Base-by-base conservation (phyloP, 2,329 filamentous ascomycete genomes). In the Cercospora sp. region DNA sequence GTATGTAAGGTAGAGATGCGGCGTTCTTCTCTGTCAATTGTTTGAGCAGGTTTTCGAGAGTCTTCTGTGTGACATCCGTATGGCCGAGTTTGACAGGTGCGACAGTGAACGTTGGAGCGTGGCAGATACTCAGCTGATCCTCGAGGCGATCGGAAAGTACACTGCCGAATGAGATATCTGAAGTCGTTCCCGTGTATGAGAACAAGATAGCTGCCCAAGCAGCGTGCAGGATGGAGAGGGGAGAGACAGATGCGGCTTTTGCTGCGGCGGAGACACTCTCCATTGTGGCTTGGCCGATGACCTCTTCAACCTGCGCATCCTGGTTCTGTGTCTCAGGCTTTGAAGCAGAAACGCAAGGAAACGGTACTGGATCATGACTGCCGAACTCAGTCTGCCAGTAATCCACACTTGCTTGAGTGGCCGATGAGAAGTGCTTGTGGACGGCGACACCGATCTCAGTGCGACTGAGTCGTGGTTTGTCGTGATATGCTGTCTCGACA, bases 121-220 rank as follows among this genome's bases (percentile, higher is more conserved):
- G 69, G 66, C 18, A 78, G 61, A 2, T 81, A 71, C 1, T 77
- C 70, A 32, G 78, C 71, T n/a, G 78, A 68, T 24, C 84, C 72
- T 51, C 87, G 81, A 43, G 78, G 66, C 93, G 85, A 1, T 93
- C 92, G 5, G 93, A 95, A 7, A 90, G 90, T 3, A 96, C 91
- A 2, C 88, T 90, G 0, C 93, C 93, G 45, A 96, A 85, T 0
- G 89, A 82, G 3, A 93, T 80, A 74, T 96, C 91, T 0, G 83
- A 77, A 0, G 81, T 82, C 1, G 66, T 64, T 1, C 66, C 69
- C 3, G 66, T 68, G 43, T 70, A 68, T 5, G 63, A 45, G 16
- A 43, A 43, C 8, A 43, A 43, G 37, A 43, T 43, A 8, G 0
- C 37, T 43, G 37, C 37, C 37, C 37, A 43, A 1, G 37, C 37